A percentile compares a stretch with the other conserved stretches of the same genome.
Conservation (phyloP, 192 early-diverging fungal species). For the Mortierella claussenii region DNA sequence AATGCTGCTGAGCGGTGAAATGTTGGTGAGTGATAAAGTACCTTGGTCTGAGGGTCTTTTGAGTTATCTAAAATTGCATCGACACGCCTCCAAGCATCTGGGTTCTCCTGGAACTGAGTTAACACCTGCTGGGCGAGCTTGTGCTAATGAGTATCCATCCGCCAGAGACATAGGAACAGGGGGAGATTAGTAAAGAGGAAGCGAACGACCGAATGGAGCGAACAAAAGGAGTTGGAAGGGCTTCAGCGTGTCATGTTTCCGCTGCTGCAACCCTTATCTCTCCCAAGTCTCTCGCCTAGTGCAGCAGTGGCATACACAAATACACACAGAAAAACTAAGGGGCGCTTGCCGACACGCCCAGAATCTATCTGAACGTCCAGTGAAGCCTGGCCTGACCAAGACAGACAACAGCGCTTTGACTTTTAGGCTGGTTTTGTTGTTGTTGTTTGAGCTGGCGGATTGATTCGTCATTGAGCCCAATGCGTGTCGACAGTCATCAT, state of each 20-base stretch:
- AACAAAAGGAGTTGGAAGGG: too few species aligned
- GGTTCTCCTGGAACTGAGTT: conserved; percentile 94
- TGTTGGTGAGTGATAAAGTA: conserved; percentile 38
- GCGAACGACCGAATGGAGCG: too few species aligned
- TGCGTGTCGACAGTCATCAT: neutral
- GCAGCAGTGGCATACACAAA: too few species aligned
- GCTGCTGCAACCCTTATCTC: too few species aligned
- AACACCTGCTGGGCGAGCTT: conserved; percentile 86
- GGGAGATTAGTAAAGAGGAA: neutral
- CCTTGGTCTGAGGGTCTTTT: conserved; percentile 84
- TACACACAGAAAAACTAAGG: too few species aligned
- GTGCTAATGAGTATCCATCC: conserved; percentile 78
- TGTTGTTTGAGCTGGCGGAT: neutral
- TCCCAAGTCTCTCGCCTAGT: too few species aligned
- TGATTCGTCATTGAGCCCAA: neutral
- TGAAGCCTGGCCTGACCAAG: neutral
- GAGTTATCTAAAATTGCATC: conserved; percentile 93
- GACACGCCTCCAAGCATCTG: conserved; percentile 94
- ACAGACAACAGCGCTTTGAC: conserved; percentile 6
- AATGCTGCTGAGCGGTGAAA: neutral
- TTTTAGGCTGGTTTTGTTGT: neutral
- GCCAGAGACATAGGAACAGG: neutral
- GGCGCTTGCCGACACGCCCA: too few species aligned
- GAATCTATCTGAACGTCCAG: too few species aligned
- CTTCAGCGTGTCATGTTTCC: too few species aligned